These are phyloP conservation scores for Cardamine occulta DNA, from an alignment of 345 rosid species.

Conservation along the genomic window DNA sequence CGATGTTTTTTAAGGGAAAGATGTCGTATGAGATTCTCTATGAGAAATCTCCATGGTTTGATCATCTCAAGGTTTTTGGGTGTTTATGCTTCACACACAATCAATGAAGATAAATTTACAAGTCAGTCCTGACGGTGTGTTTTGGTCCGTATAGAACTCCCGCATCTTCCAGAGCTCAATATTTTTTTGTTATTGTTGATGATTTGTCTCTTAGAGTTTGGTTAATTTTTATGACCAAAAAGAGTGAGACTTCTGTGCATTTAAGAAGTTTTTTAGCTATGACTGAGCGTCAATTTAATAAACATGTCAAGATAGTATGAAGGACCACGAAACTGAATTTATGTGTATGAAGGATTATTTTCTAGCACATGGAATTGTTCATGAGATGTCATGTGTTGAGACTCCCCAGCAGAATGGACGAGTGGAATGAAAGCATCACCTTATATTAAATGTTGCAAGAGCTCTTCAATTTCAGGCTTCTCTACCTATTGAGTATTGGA, in stretches of 20 bases:
- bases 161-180: neutral
- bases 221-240: neutral
- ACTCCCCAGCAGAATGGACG: neutral
- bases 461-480: neutral
- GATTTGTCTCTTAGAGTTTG: neutral
- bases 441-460: neutral
- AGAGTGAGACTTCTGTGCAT: neutral
- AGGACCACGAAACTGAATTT: neutral
- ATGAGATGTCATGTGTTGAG: neutral
- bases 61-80: neutral
- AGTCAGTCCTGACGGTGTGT: too few relatives aligned
- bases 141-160: neutral
- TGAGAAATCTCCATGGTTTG: neutral
- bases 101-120: too few relatives aligned
- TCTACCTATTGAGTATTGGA: neutral
- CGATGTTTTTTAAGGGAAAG: neutral
- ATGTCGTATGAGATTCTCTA: neutral
- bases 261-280: neutral
- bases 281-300: neutral
- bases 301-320: rapidly evolving
- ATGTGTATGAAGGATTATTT: neutral
- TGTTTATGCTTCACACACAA: neutral
- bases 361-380: neutral
- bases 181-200: neutral
- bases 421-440: neutral